These are phyloP conservation scores for Psilocybe subaeruginosa DNA, from an alignment of 768 basidiomycete genomes.

Conservation along the genomic window DNA sequence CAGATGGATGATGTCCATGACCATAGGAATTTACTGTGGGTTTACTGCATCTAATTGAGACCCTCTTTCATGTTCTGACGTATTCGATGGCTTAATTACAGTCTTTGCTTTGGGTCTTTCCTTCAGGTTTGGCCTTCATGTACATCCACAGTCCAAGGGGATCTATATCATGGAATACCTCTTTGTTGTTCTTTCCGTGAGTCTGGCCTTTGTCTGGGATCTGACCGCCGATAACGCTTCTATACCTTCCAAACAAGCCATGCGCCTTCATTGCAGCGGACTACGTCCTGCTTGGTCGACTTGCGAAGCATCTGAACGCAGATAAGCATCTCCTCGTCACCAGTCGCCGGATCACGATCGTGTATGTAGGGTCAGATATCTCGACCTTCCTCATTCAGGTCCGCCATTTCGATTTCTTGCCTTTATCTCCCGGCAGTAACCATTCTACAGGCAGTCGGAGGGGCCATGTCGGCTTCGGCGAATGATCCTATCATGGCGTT, in stretches of 20 bases:
- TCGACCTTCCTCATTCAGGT: constrained; percentile 71
- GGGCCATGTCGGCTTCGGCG: constrained; percentile 45
- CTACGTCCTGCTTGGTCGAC: constrained; percentile 66
- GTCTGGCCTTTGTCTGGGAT: constrained; percentile 16
- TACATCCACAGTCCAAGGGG: constrained; percentile 51
- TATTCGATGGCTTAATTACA: constrained; percentile 22
- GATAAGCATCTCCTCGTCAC: constrained; percentile 52
- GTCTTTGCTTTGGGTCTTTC: constrained; percentile 61
- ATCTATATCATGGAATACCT: constrained; percentile 61
- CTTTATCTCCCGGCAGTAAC: neutral
- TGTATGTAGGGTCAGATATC: constrained; percentile 67
- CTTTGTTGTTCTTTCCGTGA: constrained; percentile 61
- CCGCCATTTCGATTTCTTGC: neutral
- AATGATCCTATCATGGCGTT: constrained; percentile 29
- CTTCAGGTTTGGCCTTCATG: constrained; percentile 57
- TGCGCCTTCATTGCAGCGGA: constrained; percentile 76
- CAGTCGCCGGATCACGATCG: constrained; percentile 49
- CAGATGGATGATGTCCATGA: constrained; percentile 63
- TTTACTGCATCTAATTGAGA: neutral
- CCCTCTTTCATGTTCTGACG: neutral
- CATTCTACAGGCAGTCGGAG: constrained; percentile 46
- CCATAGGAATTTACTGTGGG: constrained; percentile 62
- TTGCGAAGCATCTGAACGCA: constrained; percentile 53
- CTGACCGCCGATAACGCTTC: neutral
- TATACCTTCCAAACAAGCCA: constrained; percentile 41